phyloP scores from a whole-genome alignment of 2,329 filamentous ascomycete species.

The Acrocalymma vagum region DNA sequence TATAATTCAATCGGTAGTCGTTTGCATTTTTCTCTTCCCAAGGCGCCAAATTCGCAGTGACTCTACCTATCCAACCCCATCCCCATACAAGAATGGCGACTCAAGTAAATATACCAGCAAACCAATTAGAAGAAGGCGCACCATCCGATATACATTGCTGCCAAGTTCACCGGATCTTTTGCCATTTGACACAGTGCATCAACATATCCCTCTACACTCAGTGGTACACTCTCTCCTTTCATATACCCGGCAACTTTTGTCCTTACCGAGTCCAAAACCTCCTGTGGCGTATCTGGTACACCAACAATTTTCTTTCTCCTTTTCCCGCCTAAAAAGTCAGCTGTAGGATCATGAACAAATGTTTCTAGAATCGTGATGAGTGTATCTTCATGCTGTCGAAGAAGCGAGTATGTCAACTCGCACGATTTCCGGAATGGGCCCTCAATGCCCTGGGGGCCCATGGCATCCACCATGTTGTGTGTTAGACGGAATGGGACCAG shows the following conservation, averaged over 20 bases:
- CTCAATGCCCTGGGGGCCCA: slow-evolving; percentile 94
- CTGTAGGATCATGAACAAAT: slow-evolving; percentile 95
- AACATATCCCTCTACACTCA: slow-evolving; percentile 97
- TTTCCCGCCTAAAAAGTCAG: slow-evolving; percentile 83
- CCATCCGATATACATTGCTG: slow-evolving; percentile 98
- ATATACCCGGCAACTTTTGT: slow-evolving; percentile 86
- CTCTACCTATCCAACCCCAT: too few relatives aligned
- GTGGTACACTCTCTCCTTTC: slow-evolving; percentile 85
- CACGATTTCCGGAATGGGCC: slow-evolving; percentile 89
- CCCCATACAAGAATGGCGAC: too few relatives aligned
- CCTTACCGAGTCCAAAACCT: slow-evolving; percentile 88
- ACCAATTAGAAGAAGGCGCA: slow-evolving; percentile 69
- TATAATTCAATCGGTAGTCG: too few relatives aligned
- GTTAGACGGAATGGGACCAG: slow-evolving; percentile 95
- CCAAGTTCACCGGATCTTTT: slow-evolving; percentile 78
- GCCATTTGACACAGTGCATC: slow-evolving; percentile 92
- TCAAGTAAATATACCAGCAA: too few relatives aligned
- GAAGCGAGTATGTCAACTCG: slow-evolving; percentile 83
- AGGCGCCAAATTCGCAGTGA: too few relatives aligned
- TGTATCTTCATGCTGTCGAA: slow-evolving; percentile 93
- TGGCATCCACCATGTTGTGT: slow-evolving; percentile 98
- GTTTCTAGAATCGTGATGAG: slow-evolving; percentile 97
- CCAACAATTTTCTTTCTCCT: slow-evolving; percentile 62
- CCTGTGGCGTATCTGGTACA: slow-evolving; percentile 74
- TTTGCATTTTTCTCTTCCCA: too few relatives aligned